phyloP scores from a whole-genome alignment of 306 rosid species.

The Prunus mira region DNA sequence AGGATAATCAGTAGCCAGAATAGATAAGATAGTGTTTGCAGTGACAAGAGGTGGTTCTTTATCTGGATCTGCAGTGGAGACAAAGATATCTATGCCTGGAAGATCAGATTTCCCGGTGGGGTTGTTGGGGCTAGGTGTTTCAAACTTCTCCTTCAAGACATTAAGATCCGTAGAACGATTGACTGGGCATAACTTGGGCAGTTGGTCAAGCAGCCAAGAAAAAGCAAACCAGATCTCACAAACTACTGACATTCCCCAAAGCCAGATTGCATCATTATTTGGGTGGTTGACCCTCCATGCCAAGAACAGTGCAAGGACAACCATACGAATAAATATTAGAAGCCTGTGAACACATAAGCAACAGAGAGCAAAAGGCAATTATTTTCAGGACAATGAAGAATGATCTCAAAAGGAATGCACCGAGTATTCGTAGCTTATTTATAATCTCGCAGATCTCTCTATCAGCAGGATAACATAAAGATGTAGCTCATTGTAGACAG shows the following conservation, averaged over 20 bases:
- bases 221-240: slow-evolving; percentile 98
- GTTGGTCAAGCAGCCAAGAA: slow-evolving; percentile 95
- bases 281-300: slow-evolving; percentile 71
- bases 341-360: slow-evolving; percentile 56
- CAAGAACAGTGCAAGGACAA: slow-evolving; percentile 65
- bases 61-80: slow-evolving; percentile 97
- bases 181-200: slow-evolving; percentile 83
- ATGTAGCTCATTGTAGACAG: background rate
- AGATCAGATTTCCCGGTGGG: slow-evolving; percentile 96
- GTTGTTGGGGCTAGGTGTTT: slow-evolving; percentile 58
- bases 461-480: background rate
- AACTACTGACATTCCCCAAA: slow-evolving; percentile 95
- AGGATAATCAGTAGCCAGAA: slow-evolving; percentile 89
- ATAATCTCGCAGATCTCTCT: background rate
- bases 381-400: slow-evolving; percentile 8
- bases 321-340: slow-evolving; percentile 64
- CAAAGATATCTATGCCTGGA: slow-evolving; percentile 89
- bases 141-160: slow-evolving; percentile 88
- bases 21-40: slow-evolving; percentile 87
- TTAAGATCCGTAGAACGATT: slow-evolving; percentile 85
- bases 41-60: slow-evolving; percentile 98
- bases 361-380: slow-evolving; percentile 10
- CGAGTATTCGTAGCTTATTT: background rate
- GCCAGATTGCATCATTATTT: slow-evolving; percentile 82
- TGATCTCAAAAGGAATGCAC: background rate